phyloP scores from a whole-genome alignment of 257 asterid genomes.

The Fraxinus americana region DNA sequence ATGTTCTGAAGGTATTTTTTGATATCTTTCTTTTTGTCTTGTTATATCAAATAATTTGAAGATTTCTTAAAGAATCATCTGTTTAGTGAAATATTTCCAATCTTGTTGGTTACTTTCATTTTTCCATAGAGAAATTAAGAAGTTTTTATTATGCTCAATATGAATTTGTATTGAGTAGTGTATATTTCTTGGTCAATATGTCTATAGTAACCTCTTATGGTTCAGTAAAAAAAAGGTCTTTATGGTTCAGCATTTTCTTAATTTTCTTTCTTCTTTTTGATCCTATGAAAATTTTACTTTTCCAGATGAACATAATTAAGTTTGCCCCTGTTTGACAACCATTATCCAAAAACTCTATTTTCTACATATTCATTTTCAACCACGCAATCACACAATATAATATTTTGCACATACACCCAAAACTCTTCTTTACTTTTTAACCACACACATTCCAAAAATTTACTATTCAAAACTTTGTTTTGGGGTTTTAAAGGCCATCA shows the following conservation, averaged over 20 bases:
- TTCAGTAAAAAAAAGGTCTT: background rate
- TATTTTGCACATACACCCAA: too few relatives aligned
- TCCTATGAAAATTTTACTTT: constrained; percentile 13
- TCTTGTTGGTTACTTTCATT: constrained; percentile 6
- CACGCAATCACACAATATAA: too few relatives aligned
- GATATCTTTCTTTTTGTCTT: constrained; percentile 16
- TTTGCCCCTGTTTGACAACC: too few relatives aligned
- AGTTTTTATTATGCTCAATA: constrained; percentile 16
- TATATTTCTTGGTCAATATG: background rate
- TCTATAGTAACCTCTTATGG: constrained; percentile 14
- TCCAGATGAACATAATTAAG: constrained; percentile 1
- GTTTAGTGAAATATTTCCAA: background rate
- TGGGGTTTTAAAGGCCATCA: too few relatives aligned
- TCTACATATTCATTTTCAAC: too few relatives aligned
- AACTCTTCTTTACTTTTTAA: too few relatives aligned
- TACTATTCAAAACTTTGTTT: too few relatives aligned
- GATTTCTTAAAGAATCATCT: constrained; percentile 8
- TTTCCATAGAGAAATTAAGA: background rate
- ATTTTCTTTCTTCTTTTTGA: background rate
- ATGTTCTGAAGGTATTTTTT: constrained; percentile 85
- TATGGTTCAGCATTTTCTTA: constrained; percentile 6
- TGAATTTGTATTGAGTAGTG: constrained; percentile 10
- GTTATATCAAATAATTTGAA: constrained; percentile 12
- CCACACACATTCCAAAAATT: too few relatives aligned
- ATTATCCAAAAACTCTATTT: too few relatives aligned